Evolutionary conservation across 2,329 filamentous ascomycete genomes (phyloP), one percentile per base, ranked within the genome.

Genomic region (Neofusicoccum ribis): DNA sequence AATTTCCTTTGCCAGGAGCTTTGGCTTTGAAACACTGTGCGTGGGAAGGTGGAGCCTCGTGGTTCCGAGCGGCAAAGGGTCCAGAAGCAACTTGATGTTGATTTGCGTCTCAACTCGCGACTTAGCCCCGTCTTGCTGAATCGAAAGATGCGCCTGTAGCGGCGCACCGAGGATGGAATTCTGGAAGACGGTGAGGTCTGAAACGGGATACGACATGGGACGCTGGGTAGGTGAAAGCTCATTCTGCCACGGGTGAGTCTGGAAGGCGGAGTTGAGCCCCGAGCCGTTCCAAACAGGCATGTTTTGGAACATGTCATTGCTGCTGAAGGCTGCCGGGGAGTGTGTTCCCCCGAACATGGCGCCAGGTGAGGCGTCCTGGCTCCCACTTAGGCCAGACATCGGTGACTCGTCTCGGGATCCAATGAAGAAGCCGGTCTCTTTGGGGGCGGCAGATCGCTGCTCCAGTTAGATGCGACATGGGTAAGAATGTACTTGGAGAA

Each of bases 21-120:
- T 98, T 6, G 93, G 91, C 76, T 98, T 98, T 20, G 93, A 95
- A 63, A 99, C 95, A 0, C 92, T 96, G 74, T 97, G 89, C 3
- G 90, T 88, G 4, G 94, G 95, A 15, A 99, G 85, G 72, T 96
- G 93, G 59, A 98, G 81, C 74, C 90, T 92, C 68, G 89, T 91
- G 65, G 93, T 87, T 11, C 90, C 90, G 0, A 84, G 80, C 1
- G 93, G 93, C 52, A 96, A 81, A 20, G 91, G 88, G 65, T 88
- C 89, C 44, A 98, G 79, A 0, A 89, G 90, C 77, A 98, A 84
- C 72, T 89, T 89, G 70, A 97, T 92, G 8, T 91, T 91, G 70
- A 98, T 97, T 75, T 98, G 95, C 0, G 95, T 98, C 80, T 99
- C 95, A 17, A 98, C 95, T 23, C 95, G 89, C 15, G 93, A 97